These are phyloP conservation scores for Choricystis sp. DNA, from an alignment of 139 green algal genomes.

Conservation along the genomic window DNA sequence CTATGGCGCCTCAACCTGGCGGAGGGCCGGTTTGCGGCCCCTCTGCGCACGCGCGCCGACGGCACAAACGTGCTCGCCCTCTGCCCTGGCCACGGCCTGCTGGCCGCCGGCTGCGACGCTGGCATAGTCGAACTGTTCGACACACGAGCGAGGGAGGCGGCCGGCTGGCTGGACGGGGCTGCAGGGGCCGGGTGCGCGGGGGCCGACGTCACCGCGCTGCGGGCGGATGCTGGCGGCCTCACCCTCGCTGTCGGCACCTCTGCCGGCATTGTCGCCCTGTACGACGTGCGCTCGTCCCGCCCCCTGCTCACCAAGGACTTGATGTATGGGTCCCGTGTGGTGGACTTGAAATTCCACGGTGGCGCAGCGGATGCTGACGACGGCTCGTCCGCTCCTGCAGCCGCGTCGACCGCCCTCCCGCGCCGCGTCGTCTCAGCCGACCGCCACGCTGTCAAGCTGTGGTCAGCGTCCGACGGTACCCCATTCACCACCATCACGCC, in stretches of 20 bases:
- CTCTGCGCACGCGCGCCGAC: slow-evolving; percentile 37
- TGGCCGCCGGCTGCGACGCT: slow-evolving; percentile 70
- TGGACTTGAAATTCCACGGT: slow-evolving; percentile 86
- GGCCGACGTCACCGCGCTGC: slow-evolving; percentile 65
- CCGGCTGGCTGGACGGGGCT: slow-evolving; percentile 43
- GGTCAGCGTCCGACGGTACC: slow-evolving; percentile 40
- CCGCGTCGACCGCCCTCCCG: slow-evolving; percentile 1
- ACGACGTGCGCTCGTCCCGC: slow-evolving; percentile 52
- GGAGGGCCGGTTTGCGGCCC: slow-evolving; percentile 75
- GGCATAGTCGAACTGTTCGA: slow-evolving; percentile 90
- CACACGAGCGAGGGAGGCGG: slow-evolving; percentile 27
- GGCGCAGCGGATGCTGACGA: not conserved
- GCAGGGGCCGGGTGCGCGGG: slow-evolving; percentile 28
- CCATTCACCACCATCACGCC: slow-evolving; percentile 69
- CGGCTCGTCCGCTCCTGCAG: not conserved
- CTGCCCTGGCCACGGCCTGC: slow-evolving; percentile 37
- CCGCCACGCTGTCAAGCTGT: slow-evolving; percentile 71
- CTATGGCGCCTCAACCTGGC: slow-evolving; percentile 62
- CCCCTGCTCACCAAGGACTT: slow-evolving; percentile 87
- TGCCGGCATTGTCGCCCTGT: slow-evolving; percentile 71
- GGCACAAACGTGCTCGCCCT: slow-evolving; percentile 63
- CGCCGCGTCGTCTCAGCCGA: slow-evolving; percentile 67
- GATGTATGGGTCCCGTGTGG: slow-evolving; percentile 79
- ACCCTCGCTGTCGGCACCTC: slow-evolving; percentile 70
- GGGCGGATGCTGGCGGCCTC: slow-evolving; percentile 66